Evolutionary conservation across 345 rosid genomes (phyloP).

Genomic region (Erucastrum elatum): DNA sequence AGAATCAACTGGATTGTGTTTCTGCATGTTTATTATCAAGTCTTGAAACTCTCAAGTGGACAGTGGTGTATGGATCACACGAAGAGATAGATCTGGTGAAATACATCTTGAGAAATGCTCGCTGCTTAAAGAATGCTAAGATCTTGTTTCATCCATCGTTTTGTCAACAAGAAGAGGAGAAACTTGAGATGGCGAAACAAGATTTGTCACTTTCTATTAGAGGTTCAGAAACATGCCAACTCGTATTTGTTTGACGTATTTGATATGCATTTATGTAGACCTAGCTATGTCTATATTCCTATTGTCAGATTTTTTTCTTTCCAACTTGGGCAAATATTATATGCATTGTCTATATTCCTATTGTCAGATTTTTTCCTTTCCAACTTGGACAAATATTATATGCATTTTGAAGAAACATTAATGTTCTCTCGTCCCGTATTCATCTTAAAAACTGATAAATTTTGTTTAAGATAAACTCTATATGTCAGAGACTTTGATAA

Average conservation of each 20-base stretch:
- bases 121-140: not conserved
- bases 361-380: not conserved
- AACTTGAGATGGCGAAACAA: not conserved
- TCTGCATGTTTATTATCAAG: constrained; percentile 2
- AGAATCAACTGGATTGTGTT: not conserved
- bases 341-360: not conserved
- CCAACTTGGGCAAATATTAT: not conserved
- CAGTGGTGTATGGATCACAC: not conserved
- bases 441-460: not conserved
- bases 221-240: not conserved
- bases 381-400: not conserved
- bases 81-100: not conserved
- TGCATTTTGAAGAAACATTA: not conserved
- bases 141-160: not conserved
- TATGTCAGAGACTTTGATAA: no score
- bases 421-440: not conserved
- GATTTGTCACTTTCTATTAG: not conserved
- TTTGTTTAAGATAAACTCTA: not conserved
- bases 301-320: not conserved
- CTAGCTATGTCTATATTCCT: no score
- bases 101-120: not conserved
- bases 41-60: constrained; percentile 16
- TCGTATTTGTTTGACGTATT: not conserved
- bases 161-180: not conserved
- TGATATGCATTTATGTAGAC: not conserved